phyloP scores from a whole-genome alignment of 768 basidiomycete genomes.

The Strobilomyces confusus region DNA sequence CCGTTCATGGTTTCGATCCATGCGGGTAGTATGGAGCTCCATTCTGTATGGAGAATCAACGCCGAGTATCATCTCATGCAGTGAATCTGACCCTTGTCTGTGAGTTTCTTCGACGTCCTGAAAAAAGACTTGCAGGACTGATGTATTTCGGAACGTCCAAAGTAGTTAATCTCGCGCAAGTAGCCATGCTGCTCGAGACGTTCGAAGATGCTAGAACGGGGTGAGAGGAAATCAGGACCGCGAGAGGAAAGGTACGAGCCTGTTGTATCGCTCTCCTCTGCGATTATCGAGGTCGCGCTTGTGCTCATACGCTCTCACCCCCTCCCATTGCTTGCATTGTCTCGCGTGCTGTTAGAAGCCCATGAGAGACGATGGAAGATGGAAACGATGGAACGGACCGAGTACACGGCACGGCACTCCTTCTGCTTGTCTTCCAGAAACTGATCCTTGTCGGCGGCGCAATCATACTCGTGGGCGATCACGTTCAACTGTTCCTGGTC shows the following conservation, averaged over 20 bases:
- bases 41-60: not conserved
- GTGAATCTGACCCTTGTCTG: slow-evolving; percentile 2
- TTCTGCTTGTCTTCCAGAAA: not conserved
- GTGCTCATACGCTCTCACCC: not conserved
- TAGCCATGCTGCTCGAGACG: slow-evolving; percentile 9
- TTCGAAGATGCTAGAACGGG: slow-evolving; percentile 8
- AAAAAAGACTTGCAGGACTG: not conserved
- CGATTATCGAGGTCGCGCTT: not conserved
- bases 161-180: not conserved
- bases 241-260: not conserved
- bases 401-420: rapidly evolving
- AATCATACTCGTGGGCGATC: not conserved
- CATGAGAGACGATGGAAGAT: not conserved
- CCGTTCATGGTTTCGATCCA: not conserved
- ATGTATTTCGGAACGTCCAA: not conserved
- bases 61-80: not conserved
- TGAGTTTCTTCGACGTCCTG: slow-evolving; percentile 7
- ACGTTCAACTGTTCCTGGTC: not conserved
- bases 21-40: not conserved
- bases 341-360: not conserved
- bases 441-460: not conserved
- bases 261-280: not conserved
- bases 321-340: not conserved
- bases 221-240: not conserved
- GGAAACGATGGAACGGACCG: not conserved